Percentiles rank a stretch among this genome's conserved stretches.
phyloP scores from a whole-genome alignment of 371 early-diverging fungal species.

The Rhizopus microsporus region DNA sequence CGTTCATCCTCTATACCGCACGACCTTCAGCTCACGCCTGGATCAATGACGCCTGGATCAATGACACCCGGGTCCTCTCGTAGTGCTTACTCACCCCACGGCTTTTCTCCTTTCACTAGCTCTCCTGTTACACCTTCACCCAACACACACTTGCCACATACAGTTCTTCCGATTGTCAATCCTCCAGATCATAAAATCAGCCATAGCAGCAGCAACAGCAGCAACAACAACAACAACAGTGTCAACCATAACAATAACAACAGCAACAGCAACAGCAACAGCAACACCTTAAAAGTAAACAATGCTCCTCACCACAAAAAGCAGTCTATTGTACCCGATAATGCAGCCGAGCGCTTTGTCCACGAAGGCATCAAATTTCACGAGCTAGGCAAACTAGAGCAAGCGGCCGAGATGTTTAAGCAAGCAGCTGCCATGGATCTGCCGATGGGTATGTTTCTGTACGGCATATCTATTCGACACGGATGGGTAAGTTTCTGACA shows the following conservation, averaged over 20 bases:
- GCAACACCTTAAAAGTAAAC: neutral
- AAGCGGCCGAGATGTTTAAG: conserved; percentile 73
- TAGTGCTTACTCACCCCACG: conserved; percentile 17
- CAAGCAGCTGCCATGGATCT: conserved; percentile 63
- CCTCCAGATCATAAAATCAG: too few relatives aligned
- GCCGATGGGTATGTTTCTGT: conserved; percentile 79
- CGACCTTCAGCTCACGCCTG: conserved; percentile 3
- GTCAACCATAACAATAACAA: neutral
- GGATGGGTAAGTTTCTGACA: conserved; percentile 62
- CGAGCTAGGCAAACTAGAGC: conserved; percentile 66
- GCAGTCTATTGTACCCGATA: conserved; percentile 12
- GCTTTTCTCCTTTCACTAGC: conserved; percentile 13
- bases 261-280: neutral
- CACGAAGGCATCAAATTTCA: conserved; percentile 65
- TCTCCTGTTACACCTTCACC: conserved; percentile 24
- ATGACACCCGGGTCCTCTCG: conserved; percentile 21
- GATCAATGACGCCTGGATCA: conserved; percentile 10
- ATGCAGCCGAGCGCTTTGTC: conserved; percentile 28
- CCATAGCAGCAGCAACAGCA: too few relatives aligned
- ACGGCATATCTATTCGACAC: conserved; percentile 81
- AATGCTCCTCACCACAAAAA: conserved; percentile 6
- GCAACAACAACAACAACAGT: too few relatives aligned
- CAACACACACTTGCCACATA: conserved; percentile 5
- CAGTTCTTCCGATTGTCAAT: conserved; percentile 4
- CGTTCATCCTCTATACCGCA: conserved; percentile 22